Evolutionary conservation across 2,329 filamentous ascomycete species (phyloP).

Genomic region (Curvularia verruculosa): DNA sequence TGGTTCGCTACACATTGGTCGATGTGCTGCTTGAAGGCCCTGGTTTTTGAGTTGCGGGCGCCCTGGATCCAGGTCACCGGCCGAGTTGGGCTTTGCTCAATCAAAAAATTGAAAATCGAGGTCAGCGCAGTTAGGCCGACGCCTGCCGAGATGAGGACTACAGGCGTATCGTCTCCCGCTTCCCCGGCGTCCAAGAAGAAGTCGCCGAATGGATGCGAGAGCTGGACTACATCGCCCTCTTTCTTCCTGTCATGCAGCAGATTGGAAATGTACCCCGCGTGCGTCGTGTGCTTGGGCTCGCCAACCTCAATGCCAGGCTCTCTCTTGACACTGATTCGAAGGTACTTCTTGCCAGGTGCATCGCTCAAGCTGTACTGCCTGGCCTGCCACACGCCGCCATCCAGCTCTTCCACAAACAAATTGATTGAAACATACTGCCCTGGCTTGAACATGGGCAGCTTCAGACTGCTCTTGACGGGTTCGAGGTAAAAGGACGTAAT

Average conservation of each 20-base stretch:
- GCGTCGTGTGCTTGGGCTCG: slow-evolving; percentile 55
- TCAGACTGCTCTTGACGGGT: slow-evolving; percentile 64
- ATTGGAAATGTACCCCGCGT: slow-evolving; percentile 72
- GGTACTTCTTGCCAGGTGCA: slow-evolving; percentile 64
- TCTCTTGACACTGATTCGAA: slow-evolving; percentile 74
- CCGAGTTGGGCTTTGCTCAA: slow-evolving; percentile 41
- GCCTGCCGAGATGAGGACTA: slow-evolving; percentile 71
- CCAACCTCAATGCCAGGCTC: slow-evolving; percentile 61
- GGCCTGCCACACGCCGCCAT: slow-evolving; percentile 64
- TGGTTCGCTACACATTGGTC: slow-evolving; percentile 52
- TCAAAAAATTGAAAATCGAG: slow-evolving; percentile 66
- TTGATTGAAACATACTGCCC: slow-evolving; percentile 75
- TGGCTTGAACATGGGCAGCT: slow-evolving; percentile 68
- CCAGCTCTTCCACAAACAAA: slow-evolving; percentile 58
- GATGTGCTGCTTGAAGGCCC: slow-evolving; percentile 64
- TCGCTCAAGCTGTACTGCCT: slow-evolving; percentile 77
- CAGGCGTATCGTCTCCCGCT: slow-evolving; percentile 53
- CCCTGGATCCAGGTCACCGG: slow-evolving; percentile 69
- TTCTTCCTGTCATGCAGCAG: slow-evolving; percentile 67
- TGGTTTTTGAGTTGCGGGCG: slow-evolving; percentile 57
- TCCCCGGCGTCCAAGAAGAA: slow-evolving; percentile 65
- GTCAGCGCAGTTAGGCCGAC: slow-evolving; percentile 72
- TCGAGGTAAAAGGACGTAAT: slow-evolving; percentile 74
- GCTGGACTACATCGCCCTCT: slow-evolving; percentile 66
- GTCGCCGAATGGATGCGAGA: slow-evolving; percentile 68